phyloP scores from a whole-genome alignment of 306 rosid genomes.

The Adenanthera pavonina region DNA sequence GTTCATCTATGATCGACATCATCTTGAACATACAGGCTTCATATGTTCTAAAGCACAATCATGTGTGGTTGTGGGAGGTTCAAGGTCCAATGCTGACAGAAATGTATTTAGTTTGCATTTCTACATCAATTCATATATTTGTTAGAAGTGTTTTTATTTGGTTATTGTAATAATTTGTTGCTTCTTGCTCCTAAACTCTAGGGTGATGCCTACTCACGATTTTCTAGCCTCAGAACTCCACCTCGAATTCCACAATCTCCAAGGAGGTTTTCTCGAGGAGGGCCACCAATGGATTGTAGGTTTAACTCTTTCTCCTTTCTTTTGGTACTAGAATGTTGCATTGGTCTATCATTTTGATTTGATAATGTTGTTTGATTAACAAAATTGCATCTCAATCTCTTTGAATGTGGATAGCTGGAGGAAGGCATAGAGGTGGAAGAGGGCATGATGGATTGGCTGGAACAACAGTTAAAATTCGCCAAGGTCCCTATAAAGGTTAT shows the following conservation, averaged over 20 bases:
- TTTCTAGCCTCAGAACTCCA: slow-evolving; percentile 65
- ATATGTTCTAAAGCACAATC: slow-evolving; percentile 93
- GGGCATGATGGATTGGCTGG: slow-evolving; percentile 90
- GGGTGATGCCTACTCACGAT: slow-evolving; percentile 84
- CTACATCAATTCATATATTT: background rate
- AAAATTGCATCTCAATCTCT: slow-evolving; percentile 28
- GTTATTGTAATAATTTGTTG: slow-evolving; percentile 14
- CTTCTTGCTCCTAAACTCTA: slow-evolving; percentile 35
- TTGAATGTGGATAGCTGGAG: slow-evolving; percentile 71
- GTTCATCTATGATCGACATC: slow-evolving; percentile 91
- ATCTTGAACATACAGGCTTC: slow-evolving; percentile 98
- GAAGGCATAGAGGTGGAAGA: slow-evolving; percentile 94
- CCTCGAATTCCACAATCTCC: slow-evolving; percentile 86
- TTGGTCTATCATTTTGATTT: slow-evolving; percentile 1
- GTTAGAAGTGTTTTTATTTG: background rate
- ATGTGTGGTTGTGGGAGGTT: slow-evolving; percentile 93
- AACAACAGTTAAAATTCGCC: slow-evolving; percentile 83
- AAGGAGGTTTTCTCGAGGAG: slow-evolving; percentile 79
- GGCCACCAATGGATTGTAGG: slow-evolving; percentile 74
- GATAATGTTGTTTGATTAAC: slow-evolving; percentile 1
- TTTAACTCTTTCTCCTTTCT: background rate
- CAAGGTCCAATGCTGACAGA: slow-evolving; percentile 84
- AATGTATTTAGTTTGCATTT: slow-evolving; percentile 57
- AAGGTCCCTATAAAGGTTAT: slow-evolving; percentile 90
- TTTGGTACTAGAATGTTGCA: background rate